Base-by-base conservation (phyloP, 768 basidiomycete species). In the Termitomyces bulborhizus region DNA sequence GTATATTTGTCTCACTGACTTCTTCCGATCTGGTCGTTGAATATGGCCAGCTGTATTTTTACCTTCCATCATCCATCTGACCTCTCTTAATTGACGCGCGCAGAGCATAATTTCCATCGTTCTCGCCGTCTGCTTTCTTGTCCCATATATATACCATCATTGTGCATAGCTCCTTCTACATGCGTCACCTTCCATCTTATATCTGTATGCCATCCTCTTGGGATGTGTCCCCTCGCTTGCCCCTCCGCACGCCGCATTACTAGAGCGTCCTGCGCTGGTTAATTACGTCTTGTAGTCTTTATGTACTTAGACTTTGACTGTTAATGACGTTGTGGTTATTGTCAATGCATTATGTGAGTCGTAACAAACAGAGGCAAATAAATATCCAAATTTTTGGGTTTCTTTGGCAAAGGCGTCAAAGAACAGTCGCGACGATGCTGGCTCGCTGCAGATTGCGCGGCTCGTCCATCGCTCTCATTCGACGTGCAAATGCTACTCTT, bases 1-100 rank as follows among this genome's bases (percentile, higher is more conserved):
- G 76, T 79, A 76, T 75, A 75, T 77, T 74, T 29, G 4, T 29
- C 61, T 24, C 31, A 3, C 42, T 63, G 55, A 55, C 36, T 41
- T 36, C 26, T 56, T 26, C 29, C 44, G 16, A 34, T 60, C 60
- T 61, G 58, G 62, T 65, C 59, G 56, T 60, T 63, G 57, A 53
- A 59, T 61, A 64, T 32, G 31, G 60, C 61, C 62, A 37, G 54
- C 54, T 71, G 53, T 54, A 54, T 46, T 54, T 54, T 16, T 54
- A 54, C 18, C 21, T 37, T 37, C 15, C 36, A 37, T 37, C 36
- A 37, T 37, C 36, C 34, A 36, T 36, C 34, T 42, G n/a, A 6
- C 18, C 34, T 45, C 27, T 37, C 54, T 9, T 34, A 65, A 60
- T 60, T 54, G 43, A 31, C 44, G 49, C 27, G 48, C 26, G n/a